Conservation (phyloP, 1,284 basidiomycete species). For the Neonothopanus nambi region DNA sequence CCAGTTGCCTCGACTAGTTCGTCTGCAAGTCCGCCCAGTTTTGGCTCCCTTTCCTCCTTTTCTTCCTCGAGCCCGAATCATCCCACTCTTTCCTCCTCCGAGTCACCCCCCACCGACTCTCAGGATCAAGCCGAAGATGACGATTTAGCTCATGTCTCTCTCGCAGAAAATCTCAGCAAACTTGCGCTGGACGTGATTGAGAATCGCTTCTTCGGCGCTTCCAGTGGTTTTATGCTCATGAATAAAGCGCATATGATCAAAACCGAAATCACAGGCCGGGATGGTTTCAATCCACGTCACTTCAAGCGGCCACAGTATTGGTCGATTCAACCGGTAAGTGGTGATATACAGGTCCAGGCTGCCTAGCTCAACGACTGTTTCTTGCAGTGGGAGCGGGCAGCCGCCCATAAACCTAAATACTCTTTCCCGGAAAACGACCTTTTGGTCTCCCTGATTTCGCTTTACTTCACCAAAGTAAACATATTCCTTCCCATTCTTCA, state of each 20-base stretch:
- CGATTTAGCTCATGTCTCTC: conserved; percentile 30
- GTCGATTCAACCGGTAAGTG: conserved; percentile 33
- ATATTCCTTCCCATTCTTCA: conserved; percentile 60
- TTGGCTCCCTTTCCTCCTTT: conserved; percentile 4
- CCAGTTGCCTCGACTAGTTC: background rate
- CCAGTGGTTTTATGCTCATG: conserved; percentile 55
- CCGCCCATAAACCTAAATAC: conserved; percentile 19
- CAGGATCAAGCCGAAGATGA: conserved; percentile 8
- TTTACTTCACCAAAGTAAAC: conserved; percentile 60
- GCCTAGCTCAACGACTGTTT: background rate
- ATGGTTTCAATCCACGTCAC: conserved; percentile 13
- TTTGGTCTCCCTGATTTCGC: conserved; percentile 45
- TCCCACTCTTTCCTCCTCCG: conserved; percentile 3
- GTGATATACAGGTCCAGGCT: background rate
- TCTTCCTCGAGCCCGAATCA: conserved; percentile 8
- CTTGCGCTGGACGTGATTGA: conserved; percentile 36
- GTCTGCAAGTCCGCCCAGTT: conserved; percentile 2
- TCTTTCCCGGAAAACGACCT: conserved; percentile 20
- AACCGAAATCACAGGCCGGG: conserved; percentile 37
- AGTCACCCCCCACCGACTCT: background rate
- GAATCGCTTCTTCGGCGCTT: conserved; percentile 61
- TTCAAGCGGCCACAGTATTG: conserved; percentile 35
- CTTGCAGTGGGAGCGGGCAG: conserved; percentile 14
- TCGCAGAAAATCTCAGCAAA: conserved; percentile 36
- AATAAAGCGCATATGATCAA: conserved; percentile 52